Base-by-base conservation (phyloP, 371 early-diverging fungal genomes). In the Haplosporangium sp. region DNA sequence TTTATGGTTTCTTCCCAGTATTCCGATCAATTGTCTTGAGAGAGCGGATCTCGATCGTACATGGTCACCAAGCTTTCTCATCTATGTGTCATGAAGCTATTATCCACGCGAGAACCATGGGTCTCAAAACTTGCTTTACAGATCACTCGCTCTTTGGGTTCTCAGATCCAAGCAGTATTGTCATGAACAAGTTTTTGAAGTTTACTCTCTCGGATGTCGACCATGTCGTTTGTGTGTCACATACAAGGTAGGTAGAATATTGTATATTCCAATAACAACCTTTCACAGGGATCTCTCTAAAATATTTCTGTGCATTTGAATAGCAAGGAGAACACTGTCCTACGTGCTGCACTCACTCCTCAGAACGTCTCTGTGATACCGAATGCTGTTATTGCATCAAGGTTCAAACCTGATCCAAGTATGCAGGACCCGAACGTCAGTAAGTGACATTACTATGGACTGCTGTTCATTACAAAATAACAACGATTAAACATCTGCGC, bases 91-190 rank as follows among this genome's bases (percentile, higher is more conserved):
- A 96, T 67, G 99, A 99, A 86, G 96, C 96, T 10, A 94, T 99
- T 60, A 84, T 99, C 59, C 99, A 99, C 84, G 98, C 97, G 10
- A 91, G 95, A 67, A 96, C 98, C 2, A 95, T 99, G 95, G 97
- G 98, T 0, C 86, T 99, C 19, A 94, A 94, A 55, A 94, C 97
- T 0, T 95, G 95, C 42, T 98, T 99, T 81, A 99, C 99, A 0
- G 99, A 99, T 77, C 99, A 99, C 83, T 99, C 99, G 15, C 85
- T 99, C 48, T 96, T 99, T 86, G 99, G 99, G 47, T 97, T 98
- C 83, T 96, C 96, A 11, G 97, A 98, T 72, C 92, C 96, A 3
- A 93, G 95, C 67, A 94, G 95, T 60, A 97, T 99, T 62, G 78
- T 98, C 47, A 96, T 96, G 53, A 98, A 99, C 88, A 97, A 97